phyloP scores from a whole-genome alignment of 768 basidiomycete species.

The Tulasnella sp. region DNA sequence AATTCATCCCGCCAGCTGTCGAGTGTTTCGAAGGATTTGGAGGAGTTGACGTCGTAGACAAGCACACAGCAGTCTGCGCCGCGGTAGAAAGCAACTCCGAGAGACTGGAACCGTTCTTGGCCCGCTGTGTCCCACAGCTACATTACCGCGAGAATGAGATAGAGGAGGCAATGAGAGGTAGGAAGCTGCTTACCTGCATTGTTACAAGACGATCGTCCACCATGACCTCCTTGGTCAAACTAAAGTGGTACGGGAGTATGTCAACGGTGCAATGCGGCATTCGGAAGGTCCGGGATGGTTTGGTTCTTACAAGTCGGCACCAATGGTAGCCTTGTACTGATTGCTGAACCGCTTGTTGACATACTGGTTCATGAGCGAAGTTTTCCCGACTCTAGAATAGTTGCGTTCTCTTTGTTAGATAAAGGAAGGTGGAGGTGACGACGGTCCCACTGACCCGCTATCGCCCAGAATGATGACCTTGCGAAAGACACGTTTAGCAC shows the following conservation, averaged over 20 bases:
- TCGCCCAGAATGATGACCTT: conserved; percentile 99
- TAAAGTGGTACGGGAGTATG: conserved; percentile 31
- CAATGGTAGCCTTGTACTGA: conserved; percentile 99
- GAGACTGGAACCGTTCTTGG: conserved; percentile 98
- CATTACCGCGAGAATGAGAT: conserved; percentile 10
- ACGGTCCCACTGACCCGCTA: conserved; percentile 61
- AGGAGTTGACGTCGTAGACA: conserved; percentile 97
- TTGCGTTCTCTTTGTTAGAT: conserved; percentile 4
- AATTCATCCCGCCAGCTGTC: conserved; percentile 99
- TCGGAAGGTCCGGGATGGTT: conserved; percentile 2
- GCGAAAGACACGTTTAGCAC: conserved; percentile 22
- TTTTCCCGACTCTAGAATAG: conserved; percentile 81
- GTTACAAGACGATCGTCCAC: conserved; percentile 97
- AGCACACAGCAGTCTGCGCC: conserved; percentile 99
- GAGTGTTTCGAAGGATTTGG: conserved; percentile 96
- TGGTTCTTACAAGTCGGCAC: conserved; percentile 80
- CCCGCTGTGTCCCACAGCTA: conserved; percentile 99
- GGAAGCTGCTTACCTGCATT: conserved; percentile 69
- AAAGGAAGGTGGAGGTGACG: conserved; percentile 12
- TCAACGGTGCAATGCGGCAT: neutral
- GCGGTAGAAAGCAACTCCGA: conserved; percentile 97
- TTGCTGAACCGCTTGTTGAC: conserved; percentile 99
- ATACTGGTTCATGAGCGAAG: conserved; percentile 99
- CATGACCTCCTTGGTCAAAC: conserved; percentile 97
- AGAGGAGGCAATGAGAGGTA: conserved; percentile 1